phyloP scores from a whole-genome alignment of 129 eudicot species.

The Deinandra increscens region DNA sequence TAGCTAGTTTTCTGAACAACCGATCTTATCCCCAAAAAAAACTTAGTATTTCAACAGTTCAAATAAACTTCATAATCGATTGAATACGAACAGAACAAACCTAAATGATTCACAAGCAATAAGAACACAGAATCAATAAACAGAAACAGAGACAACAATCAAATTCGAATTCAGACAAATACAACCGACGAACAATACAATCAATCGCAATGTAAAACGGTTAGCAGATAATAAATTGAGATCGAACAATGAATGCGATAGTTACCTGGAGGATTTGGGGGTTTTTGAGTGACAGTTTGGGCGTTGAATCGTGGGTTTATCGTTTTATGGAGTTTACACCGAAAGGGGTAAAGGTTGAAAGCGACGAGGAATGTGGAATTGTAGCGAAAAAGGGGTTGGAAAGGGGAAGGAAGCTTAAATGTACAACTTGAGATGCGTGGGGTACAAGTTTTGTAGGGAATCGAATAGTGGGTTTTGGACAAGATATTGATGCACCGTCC shows the following conservation, averaged over 20 bases:
- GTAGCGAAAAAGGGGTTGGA: constrained; percentile 27
- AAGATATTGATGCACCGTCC: too few species aligned
- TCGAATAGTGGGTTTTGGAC: neutral
- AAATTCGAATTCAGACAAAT: neutral
- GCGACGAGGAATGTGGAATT: constrained; percentile 32
- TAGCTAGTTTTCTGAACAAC: too few species aligned
- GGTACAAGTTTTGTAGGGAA: constrained; percentile 5
- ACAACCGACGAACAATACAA: neutral
- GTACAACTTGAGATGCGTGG: neutral
- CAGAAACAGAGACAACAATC: constrained; percentile 3
- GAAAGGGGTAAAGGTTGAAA: constrained; percentile 19
- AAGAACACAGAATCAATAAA: neutral
- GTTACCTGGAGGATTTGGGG: constrained; percentile 21
- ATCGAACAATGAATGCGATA: neutral
- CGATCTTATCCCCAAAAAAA: too few species aligned
- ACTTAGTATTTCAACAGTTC: neutral
- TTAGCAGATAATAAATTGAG: neutral
- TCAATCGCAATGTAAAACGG: neutral
- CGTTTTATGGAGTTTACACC: neutral
- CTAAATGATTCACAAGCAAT: constrained; percentile 12
- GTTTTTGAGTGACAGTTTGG: constrained; percentile 19
- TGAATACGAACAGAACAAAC: neutral
- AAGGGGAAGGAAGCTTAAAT: neutral
- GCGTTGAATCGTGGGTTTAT: constrained; percentile 21
- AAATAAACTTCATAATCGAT: neutral